A percentile compares a stretch with the other conserved stretches of the same genome.
These are phyloP conservation scores for Monilinia vaccinii-corymbosi DNA, from an alignment of 2,329 filamentous ascomycete genomes.

Conservation along the genomic window DNA sequence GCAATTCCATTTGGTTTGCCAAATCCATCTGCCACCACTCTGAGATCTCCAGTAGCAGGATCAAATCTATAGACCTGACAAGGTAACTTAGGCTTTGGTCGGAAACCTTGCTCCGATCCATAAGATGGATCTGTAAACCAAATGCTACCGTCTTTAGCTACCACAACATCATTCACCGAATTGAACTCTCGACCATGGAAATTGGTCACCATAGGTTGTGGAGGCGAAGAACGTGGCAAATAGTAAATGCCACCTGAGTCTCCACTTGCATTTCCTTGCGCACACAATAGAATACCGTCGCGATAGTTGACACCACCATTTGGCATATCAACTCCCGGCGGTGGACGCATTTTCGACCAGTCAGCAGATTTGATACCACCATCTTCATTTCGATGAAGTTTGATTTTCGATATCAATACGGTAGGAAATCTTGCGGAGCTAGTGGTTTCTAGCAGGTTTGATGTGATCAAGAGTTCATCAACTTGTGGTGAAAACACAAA, in stretches of 20 bases:
- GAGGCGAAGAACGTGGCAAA: conserved; percentile 16
- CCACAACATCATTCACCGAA: conserved; percentile 49
- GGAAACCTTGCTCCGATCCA: conserved; percentile 49
- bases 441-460: conserved; percentile 34
- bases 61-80: conserved; percentile 52
- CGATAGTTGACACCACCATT: conserved; percentile 20
- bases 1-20: conserved; percentile 46
- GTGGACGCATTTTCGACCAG: conserved; percentile 31
- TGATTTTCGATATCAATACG: conserved; percentile 38
- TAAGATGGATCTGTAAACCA: conserved; percentile 58
- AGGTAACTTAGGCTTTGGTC: conserved; percentile 41
- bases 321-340: conserved; percentile 30
- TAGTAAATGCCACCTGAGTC: conserved; percentile 16
- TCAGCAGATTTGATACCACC: conserved; percentile 27
- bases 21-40: conserved; percentile 49
- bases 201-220: conserved; percentile 41
- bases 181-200: conserved; percentile 51
- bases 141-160: conserved; percentile 46
- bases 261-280: conserved; percentile 14
- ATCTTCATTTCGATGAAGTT: conserved; percentile 24
- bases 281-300: conserved; percentile 22
- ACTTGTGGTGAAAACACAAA: conserved; percentile 34
- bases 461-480: conserved; percentile 39
- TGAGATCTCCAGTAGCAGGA: conserved; percentile 39
- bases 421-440: conserved; percentile 33